Evolutionary conservation across 352 stramenopile species (phyloP).

Genomic region (Elongisporangium anandrum): DNA sequence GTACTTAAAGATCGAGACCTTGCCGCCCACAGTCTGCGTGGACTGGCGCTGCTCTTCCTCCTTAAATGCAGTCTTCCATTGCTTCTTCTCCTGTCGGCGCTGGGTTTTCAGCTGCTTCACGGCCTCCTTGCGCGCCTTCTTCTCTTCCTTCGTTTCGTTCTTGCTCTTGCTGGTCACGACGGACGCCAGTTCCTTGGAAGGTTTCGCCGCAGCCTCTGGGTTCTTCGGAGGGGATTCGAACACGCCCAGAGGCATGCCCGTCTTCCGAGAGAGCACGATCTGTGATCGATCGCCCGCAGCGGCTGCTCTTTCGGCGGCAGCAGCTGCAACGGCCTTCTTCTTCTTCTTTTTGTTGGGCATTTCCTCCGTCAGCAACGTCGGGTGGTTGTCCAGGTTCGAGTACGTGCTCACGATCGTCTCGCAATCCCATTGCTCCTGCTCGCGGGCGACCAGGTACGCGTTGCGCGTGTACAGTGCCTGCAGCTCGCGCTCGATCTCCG

Average conservation of each 20-base stretch:
- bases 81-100: constrained; percentile 93
- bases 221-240: constrained; percentile 42
- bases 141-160: constrained; percentile 91
- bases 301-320: constrained; percentile 14
- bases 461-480: constrained; percentile 52
- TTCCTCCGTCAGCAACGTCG: constrained; percentile 86
- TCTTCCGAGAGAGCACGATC: constrained; percentile 94
- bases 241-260: constrained; percentile 92
- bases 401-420: constrained; percentile 98
- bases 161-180: constrained; percentile 32
- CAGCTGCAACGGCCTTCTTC: constrained; percentile 33
- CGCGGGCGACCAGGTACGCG: constrained; percentile 55
- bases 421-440: constrained; percentile 92
- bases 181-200: constrained; percentile 16
- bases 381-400: constrained; percentile 98
- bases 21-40: constrained; percentile 49
- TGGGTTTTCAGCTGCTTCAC: constrained; percentile 92
- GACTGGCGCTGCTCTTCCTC: constrained; percentile 87
- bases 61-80: constrained; percentile 91
- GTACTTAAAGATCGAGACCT: constrained; percentile 77
- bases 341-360: constrained; percentile 64
- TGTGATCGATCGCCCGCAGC: constrained; percentile 38
- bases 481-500: constrained; percentile 26
- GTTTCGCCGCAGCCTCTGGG: constrained; percentile 11
- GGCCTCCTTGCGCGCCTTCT: constrained; percentile 87